These are phyloP conservation scores for Xylaria arbuscula DNA, from an alignment of 2,329 filamentous ascomycete genomes.

Conservation along the genomic window DNA sequence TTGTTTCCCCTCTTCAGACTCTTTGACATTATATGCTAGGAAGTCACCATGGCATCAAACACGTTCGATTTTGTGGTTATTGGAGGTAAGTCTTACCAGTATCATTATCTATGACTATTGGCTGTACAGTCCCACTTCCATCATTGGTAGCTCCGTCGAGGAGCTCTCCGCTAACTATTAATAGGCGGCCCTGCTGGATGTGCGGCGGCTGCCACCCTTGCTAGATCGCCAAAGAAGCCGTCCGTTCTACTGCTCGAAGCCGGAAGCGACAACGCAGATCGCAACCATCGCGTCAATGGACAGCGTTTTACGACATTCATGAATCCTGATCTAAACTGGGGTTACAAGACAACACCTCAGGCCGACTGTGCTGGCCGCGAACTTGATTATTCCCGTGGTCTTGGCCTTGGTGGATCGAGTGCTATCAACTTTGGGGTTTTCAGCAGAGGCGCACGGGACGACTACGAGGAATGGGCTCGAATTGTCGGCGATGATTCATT, in stretches of 20 bases:
- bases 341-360: slow-evolving; percentile 63
- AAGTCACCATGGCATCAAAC: slow-evolving; percentile 9
- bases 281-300: slow-evolving; percentile 60
- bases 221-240: slow-evolving; percentile 59
- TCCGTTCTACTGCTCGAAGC: slow-evolving; percentile 71
- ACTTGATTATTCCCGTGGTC: slow-evolving; percentile 62
- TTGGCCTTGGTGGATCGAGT: slow-evolving; percentile 62
- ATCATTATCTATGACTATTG: too few species aligned
- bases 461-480: slow-evolving; percentile 71
- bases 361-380: slow-evolving; percentile 56
- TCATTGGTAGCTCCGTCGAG: neutral
- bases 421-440: slow-evolving; percentile 68
- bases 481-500: slow-evolving; percentile 66
- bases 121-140: neutral
- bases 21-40: neutral
- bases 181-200: slow-evolving; percentile 59
- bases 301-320: slow-evolving; percentile 66
- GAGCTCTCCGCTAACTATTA: neutral
- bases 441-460: slow-evolving; percentile 65
- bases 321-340: slow-evolving; percentile 63
- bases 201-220: slow-evolving; percentile 64
- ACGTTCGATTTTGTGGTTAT: slow-evolving; percentile 28
- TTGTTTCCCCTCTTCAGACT: neutral
- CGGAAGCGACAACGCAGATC: slow-evolving; percentile 62
- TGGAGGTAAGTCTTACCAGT: slow-evolving; percentile 21